These are phyloP conservation scores for Trichoderma aggressivum DNA, from an alignment of 2,329 filamentous ascomycete genomes.

Conservation along the genomic window DNA sequence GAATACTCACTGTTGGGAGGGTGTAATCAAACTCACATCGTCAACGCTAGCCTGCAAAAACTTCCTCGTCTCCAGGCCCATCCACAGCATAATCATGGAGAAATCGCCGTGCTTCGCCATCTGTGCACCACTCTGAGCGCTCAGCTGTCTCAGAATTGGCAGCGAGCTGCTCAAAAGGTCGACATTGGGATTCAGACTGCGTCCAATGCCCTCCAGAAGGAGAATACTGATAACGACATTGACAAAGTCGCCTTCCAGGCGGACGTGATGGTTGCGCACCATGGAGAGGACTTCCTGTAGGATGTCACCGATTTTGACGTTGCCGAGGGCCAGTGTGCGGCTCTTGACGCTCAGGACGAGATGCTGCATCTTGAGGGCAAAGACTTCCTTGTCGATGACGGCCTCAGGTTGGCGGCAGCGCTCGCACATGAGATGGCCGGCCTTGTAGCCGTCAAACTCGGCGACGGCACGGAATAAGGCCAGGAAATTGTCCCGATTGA, in stretches of 20 bases:
- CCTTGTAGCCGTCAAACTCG: slow-evolving; percentile 95
- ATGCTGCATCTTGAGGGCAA: slow-evolving; percentile 95
- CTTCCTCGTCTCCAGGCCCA: slow-evolving; percentile 80
- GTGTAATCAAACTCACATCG: slow-evolving; percentile 57
- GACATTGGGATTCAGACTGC: slow-evolving; percentile 78
- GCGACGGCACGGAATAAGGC: slow-evolving; percentile 94
- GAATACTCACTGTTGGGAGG: background rate
- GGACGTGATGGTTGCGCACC: slow-evolving; percentile 88
- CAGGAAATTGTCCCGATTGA: slow-evolving; percentile 85
- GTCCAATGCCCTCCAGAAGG: slow-evolving; percentile 88
- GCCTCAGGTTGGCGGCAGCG: slow-evolving; percentile 88
- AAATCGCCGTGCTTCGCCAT: slow-evolving; percentile 72
- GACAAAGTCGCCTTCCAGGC: slow-evolving; percentile 95
- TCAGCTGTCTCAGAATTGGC: slow-evolving; percentile 84
- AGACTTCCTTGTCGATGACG: slow-evolving; percentile 84
- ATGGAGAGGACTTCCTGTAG: slow-evolving; percentile 85
- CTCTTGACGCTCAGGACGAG: slow-evolving; percentile 88
- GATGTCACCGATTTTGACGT: slow-evolving; percentile 94
- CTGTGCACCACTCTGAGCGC: slow-evolving; percentile 68
- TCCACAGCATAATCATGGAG: slow-evolving; percentile 87
- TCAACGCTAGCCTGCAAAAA: slow-evolving; percentile 89
- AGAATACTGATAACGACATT: slow-evolving; percentile 96
- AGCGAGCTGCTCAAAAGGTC: slow-evolving; percentile 84
- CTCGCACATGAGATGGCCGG: slow-evolving; percentile 93
- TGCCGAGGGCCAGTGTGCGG: slow-evolving; percentile 84